Percentiles rank a stretch among this genome's conserved stretches.
Evolutionary conservation across 805 yeast species (phyloP).

Genomic region (Brettanomyces nanus): DNA sequence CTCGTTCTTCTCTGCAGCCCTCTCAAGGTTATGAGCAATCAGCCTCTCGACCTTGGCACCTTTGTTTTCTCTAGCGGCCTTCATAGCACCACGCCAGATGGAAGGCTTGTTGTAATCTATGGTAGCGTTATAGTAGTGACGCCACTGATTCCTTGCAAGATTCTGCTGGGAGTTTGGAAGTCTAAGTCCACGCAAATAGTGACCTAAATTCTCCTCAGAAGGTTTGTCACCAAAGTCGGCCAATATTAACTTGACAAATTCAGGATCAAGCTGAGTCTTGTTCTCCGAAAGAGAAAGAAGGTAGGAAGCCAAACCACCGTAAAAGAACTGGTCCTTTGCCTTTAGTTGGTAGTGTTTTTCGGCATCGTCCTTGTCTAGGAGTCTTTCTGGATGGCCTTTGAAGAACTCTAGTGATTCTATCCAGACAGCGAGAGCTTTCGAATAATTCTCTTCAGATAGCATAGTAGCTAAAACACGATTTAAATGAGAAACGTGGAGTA

Average conservation of each 20-base stretch:
- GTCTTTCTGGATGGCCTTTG: slow-evolving; percentile 12
- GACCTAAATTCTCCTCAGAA: background rate
- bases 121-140: slow-evolving; percentile 1
- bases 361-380: slow-evolving; percentile 1
- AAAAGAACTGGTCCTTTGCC: slow-evolving; percentile 7
- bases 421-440: slow-evolving; percentile 23
- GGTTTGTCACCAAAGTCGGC: slow-evolving; percentile 2
- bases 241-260: slow-evolving; percentile 16
- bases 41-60: slow-evolving; percentile 10
- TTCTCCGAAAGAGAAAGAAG: slow-evolving; percentile 14
- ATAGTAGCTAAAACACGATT: slow-evolving; percentile 17
- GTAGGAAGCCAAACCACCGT: slow-evolving; percentile 12
- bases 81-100: slow-evolving; percentile 9
- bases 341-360: slow-evolving; percentile 3
- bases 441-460: slow-evolving; percentile 16
- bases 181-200: background rate
- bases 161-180: background rate
- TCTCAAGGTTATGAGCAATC: slow-evolving; percentile 12
- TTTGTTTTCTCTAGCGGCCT: slow-evolving; percentile 13
- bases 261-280: slow-evolving; percentile 11
- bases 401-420: slow-evolving; percentile 20
- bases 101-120: slow-evolving; percentile 16
- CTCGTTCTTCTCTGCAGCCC: slow-evolving; percentile 21
- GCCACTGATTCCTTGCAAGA: slow-evolving; percentile 5
- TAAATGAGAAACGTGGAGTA: slow-evolving; percentile 22